Evolutionary conservation across 2,329 filamentous ascomycete genomes (phyloP), one percentile per base, ranked within the genome.

Genomic region (Fusarium hostae): DNA sequence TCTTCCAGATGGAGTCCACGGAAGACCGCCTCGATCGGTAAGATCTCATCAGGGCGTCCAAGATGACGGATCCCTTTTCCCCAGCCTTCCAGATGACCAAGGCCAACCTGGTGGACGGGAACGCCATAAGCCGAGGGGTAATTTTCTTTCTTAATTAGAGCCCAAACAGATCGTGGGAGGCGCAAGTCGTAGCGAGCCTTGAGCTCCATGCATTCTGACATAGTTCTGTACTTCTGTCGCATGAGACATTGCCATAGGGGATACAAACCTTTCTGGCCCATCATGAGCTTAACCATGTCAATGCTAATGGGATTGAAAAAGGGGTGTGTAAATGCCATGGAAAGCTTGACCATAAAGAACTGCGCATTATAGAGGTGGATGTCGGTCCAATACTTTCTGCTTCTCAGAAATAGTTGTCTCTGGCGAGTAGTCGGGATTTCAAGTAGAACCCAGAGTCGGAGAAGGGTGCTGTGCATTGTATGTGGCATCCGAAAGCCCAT

Each of bases 401-500:
- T 88, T 34, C 82, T 83, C 9, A 94, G 78, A 9, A 91, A 81
- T 3, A 82, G 82, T 9, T 85, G 79, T 2, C 93, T 88, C 18
- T 86, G 82, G 1, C 70, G 74, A 54, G 85, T 91, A 18, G 88
- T 89, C 1, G 87, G 82, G 7, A 91, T 82, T 75, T 94, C 92
- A 83, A 94, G 89, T 37, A 93, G 76, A 56, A 92, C 85, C 94
- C 94, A 96, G 22, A 94, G 82, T 76, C 92, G 92, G 75, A 89
- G 84, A 48, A 92, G 80, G 2, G 85, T 84, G 15, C 75, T 55
- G 54, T 82, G 77, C 70, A 86, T 87, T 30, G 79, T 78, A 2
- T 68, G 52, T 1, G 91, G 90, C 57, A 89, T 80, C 13, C 86
- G 84, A 63, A 90, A 86, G 3, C 90, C 90, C 45, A 86, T 81